Conservation (phyloP, 2,329 filamentous ascomycete genomes). For the Exophiala oligosperma region DNA sequence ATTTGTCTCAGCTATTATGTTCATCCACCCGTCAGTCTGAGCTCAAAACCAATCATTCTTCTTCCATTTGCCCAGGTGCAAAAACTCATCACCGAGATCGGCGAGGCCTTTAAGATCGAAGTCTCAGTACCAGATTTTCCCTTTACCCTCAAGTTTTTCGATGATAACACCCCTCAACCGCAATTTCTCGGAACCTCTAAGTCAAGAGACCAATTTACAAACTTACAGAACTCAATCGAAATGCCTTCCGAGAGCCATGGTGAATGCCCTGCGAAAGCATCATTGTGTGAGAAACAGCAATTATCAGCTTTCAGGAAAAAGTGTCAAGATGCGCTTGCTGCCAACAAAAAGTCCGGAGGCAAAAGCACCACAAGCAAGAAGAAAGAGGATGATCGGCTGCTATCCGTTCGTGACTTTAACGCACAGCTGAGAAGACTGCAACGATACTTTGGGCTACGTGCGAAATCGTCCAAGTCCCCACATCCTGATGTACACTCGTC, state of each 20-base stretch:
- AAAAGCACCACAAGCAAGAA: conserved; percentile 45
- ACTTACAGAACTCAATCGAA: conserved; percentile 38
- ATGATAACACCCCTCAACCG: conserved; percentile 63
- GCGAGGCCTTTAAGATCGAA: conserved; percentile 53
- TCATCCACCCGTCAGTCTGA: conserved; percentile 50
- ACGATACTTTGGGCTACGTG: conserved; percentile 69
- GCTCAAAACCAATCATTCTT: conserved; percentile 61
- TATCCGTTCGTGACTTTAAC: conserved; percentile 55
- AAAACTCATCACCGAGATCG: conserved; percentile 64
- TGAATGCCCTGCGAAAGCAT: conserved; percentile 31
- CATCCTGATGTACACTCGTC: conserved; percentile 21
- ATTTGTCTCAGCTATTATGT: conserved; percentile 62
- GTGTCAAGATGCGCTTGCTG: conserved; percentile 53
- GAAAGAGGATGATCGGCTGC: conserved; percentile 49
- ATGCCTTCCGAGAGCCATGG: conserved; percentile 25
- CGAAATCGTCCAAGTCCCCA: conserved; percentile 30
- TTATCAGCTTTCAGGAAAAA: conserved; percentile 53
- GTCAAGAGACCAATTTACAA: conserved; percentile 45
- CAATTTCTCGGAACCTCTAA: conserved; percentile 64
- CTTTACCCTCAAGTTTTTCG: conserved; percentile 63
- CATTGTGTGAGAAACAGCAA: conserved; percentile 33
- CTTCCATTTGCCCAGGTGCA: conserved; percentile 67
- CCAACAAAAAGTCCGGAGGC: conserved; percentile 50
- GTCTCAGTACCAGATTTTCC: conserved; percentile 62
- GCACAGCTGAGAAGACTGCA: conserved; percentile 64